Percentiles rank a stretch among this genome's conserved stretches.
Conservation (phyloP, 805 yeast genomes). For the Cyberlindnera xishuangbannaensis region DNA sequence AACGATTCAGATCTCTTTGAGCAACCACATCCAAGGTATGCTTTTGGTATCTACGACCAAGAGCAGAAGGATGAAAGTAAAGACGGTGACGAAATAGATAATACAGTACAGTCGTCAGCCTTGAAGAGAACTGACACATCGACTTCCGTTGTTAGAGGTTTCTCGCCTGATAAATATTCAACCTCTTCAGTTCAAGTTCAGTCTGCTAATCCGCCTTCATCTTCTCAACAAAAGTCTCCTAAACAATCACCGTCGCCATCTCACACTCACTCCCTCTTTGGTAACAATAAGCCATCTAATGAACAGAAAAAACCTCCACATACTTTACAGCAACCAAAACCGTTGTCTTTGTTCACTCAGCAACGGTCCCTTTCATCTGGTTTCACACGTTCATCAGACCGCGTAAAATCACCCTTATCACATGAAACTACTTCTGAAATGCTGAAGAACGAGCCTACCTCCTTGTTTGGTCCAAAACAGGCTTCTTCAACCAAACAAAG, state of each 20-base stretch:
- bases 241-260: slow-evolving; percentile 1
- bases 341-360: too few species aligned
- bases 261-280: slow-evolving; percentile 10
- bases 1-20: slow-evolving; percentile 24
- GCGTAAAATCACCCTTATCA: slow-evolving; percentile 22
- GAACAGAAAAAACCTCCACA: neutral
- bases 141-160: slow-evolving; percentile 26
- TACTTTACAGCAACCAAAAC: too few species aligned
- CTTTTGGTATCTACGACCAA: slow-evolving; percentile 22
- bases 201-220: neutral
- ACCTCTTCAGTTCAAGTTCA: too few species aligned
- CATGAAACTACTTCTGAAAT: slow-evolving; percentile 17
- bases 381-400: slow-evolving; percentile 11
- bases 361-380: too few species aligned
- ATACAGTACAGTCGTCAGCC: slow-evolving; percentile 5
- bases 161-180: slow-evolving; percentile 18
- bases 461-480: slow-evolving; percentile 6
- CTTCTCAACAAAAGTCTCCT: too few species aligned
- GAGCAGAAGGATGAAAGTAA: neutral
- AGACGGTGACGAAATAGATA: neutral
- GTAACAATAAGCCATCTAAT: slow-evolving; percentile 2
- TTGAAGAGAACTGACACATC: slow-evolving; percentile 23
- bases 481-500: slow-evolving; percentile 4
- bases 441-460: slow-evolving; percentile 5
- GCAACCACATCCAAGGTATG: slow-evolving; percentile 27